A percentile compares a stretch with the other conserved stretches of the same genome.
Conservation (phyloP, 768 basidiomycete species). For the Boletus sensibilis region DNA sequence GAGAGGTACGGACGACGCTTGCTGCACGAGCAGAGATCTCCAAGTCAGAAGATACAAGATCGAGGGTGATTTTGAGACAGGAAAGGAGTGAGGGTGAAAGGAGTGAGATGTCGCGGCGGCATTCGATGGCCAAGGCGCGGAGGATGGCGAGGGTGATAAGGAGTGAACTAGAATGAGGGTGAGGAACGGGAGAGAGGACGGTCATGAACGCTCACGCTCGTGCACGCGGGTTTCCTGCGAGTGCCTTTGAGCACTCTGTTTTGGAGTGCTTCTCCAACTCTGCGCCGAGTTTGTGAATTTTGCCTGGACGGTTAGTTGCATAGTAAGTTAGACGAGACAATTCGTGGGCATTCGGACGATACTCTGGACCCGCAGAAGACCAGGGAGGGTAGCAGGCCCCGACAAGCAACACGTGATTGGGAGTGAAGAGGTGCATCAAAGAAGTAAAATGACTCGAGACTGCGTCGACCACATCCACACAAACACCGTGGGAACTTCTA, state of each 20-base stretch:
- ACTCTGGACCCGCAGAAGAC: slow-evolving; percentile 75
- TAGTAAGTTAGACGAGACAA: slow-evolving; percentile 84
- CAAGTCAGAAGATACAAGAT: slow-evolving; percentile 58
- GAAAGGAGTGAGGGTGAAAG: slow-evolving; percentile 68
- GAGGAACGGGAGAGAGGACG: neutral
- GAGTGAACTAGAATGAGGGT: slow-evolving; percentile 50
- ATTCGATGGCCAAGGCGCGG: slow-evolving; percentile 81
- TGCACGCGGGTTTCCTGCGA: slow-evolving; percentile 68
- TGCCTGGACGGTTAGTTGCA: slow-evolving; percentile 79
- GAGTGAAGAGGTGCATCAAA: slow-evolving; percentile 72
- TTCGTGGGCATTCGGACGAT: slow-evolving; percentile 80
- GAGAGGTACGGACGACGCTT: slow-evolving; percentile 59
- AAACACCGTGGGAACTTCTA: slow-evolving; percentile 24
- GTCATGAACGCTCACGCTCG: slow-evolving; percentile 61
- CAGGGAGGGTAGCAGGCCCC: slow-evolving; percentile 84
- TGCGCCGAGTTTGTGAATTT: slow-evolving; percentile 70
- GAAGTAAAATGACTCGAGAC: too few species aligned
- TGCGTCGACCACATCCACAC: too few species aligned
- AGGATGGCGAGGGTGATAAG: slow-evolving; percentile 83
- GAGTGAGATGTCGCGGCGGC: slow-evolving; percentile 76
- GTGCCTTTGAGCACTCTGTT: slow-evolving; percentile 62
- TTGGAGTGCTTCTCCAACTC: slow-evolving; percentile 77
- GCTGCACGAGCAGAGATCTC: slow-evolving; percentile 78
- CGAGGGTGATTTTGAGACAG: slow-evolving; percentile 58
- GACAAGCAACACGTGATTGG: slow-evolving; percentile 81